Conservation (phyloP, 352 stramenopile genomes). For the Pythium catenulatum region DNA sequence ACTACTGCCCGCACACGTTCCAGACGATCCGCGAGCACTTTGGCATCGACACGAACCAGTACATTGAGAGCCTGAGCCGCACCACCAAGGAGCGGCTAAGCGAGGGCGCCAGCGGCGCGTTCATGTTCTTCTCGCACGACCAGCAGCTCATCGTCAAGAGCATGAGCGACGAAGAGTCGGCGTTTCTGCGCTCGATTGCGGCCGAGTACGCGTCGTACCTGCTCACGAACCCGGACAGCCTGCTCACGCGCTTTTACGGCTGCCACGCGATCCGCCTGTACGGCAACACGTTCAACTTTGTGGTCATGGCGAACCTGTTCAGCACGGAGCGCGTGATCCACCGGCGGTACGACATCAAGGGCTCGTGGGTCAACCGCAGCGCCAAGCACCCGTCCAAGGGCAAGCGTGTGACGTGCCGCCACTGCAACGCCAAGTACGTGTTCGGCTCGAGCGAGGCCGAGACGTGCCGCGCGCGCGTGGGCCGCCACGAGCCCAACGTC, state of each 20-base stretch:
- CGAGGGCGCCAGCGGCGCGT: constrained; percentile 91
- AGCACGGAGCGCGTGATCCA: constrained; percentile 91
- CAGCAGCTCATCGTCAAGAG: constrained; percentile 94
- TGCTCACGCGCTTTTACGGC: constrained; percentile 91
- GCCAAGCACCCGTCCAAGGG: constrained; percentile 92
- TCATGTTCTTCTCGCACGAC: constrained; percentile 95
- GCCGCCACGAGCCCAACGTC: constrained; percentile 91
- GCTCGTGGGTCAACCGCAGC: constrained; percentile 93
- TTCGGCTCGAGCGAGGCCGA: constrained; percentile 90
- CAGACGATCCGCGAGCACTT: constrained; percentile 92
- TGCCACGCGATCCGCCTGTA: constrained; percentile 92
- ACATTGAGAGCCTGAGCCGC: constrained; percentile 89
- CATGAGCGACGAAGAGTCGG: constrained; percentile 93
- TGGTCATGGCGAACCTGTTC: constrained; percentile 94
- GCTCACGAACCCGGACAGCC: constrained; percentile 88
- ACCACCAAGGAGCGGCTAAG: constrained; percentile 93
- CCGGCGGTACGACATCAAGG: constrained; percentile 93
- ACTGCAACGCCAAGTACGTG: constrained; percentile 94
- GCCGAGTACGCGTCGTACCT: constrained; percentile 90
- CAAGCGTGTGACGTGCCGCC: constrained; percentile 90
- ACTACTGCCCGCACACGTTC: constrained; percentile 92
- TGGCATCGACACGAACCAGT: constrained; percentile 88
- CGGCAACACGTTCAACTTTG: constrained; percentile 94
- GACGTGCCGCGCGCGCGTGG: constrained; percentile 84
- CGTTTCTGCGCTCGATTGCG: constrained; percentile 89